Conservation (phyloP, 129 eudicot genomes). For the Calendula officinalis region DNA sequence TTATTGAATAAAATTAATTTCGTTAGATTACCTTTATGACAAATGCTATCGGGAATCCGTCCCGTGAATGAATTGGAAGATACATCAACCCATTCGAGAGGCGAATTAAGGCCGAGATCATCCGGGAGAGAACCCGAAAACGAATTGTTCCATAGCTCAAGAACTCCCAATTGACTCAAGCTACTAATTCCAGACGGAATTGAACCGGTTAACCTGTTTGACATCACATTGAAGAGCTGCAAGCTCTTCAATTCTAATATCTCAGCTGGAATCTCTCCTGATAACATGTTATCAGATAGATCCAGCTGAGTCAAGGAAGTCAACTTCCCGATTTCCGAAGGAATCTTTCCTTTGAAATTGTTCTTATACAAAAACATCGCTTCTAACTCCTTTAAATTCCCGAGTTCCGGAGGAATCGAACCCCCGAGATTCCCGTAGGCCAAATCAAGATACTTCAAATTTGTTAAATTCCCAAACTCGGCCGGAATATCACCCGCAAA, state of each 20-base stretch:
- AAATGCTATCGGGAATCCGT: slow-evolving; percentile 53
- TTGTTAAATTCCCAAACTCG: slow-evolving; percentile 78
- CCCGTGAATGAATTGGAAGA: slow-evolving; percentile 82
- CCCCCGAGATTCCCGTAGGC: slow-evolving; percentile 76
- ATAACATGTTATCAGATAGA: slow-evolving; percentile 68
- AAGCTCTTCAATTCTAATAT: slow-evolving; percentile 54
- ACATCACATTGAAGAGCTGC: slow-evolving; percentile 82
- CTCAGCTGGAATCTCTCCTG: slow-evolving; percentile 69
- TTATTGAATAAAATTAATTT: slow-evolving; percentile 77
- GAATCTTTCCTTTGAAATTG: slow-evolving; percentile 56
- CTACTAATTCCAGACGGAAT: slow-evolving; percentile 51
- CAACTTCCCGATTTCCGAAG: slow-evolving; percentile 53
- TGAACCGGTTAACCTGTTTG: slow-evolving; percentile 52
- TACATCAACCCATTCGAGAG: slow-evolving; percentile 81
- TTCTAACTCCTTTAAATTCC: slow-evolving; percentile 42
- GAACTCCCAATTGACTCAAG: slow-evolving; percentile 52
- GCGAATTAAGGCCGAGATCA: slow-evolving; percentile 61
- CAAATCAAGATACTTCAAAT: slow-evolving; percentile 75
- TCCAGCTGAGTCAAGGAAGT: slow-evolving; percentile 50
- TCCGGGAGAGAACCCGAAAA: slow-evolving; percentile 68
- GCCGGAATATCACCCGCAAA: slow-evolving; percentile 62
- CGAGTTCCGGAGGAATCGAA: slow-evolving; percentile 57
- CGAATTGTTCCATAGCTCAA: slow-evolving; percentile 90
- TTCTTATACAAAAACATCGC: slow-evolving; percentile 68
- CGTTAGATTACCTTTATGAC: slow-evolving; percentile 70